These are phyloP conservation scores for Ogataea parapolymorpha DNA, from an alignment of 805 yeast genomes.

Conservation along the genomic window DNA sequence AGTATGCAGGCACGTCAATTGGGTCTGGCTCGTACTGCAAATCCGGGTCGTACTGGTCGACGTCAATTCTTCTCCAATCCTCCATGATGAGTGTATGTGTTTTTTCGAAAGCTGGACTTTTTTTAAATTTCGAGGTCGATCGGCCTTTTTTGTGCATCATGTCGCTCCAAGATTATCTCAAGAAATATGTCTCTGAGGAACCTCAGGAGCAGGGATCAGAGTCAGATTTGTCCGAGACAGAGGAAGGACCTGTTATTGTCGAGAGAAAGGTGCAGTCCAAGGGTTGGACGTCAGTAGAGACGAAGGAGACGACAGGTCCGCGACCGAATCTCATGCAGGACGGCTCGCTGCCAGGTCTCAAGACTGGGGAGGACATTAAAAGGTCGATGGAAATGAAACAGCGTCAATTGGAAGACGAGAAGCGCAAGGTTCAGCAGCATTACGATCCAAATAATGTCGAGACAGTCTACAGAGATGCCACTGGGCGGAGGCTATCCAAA, in stretches of 20 bases:
- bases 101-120: background rate
- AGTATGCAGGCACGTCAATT: conserved; percentile 38
- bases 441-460: conserved; percentile 15
- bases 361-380: conserved; percentile 43
- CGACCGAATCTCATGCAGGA: conserved; percentile 18
- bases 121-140: conserved; percentile 4
- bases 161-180: conserved; percentile 8
- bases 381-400: conserved; percentile 28
- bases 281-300: conserved; percentile 24
- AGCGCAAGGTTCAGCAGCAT: conserved; percentile 18
- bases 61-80: conserved; percentile 93
- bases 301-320: conserved; percentile 17
- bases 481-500: conserved; percentile 42
- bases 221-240: conserved; percentile 15
- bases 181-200: conserved; percentile 4
- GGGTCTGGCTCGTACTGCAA: conserved; percentile 37
- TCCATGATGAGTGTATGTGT: conserved; percentile 38
- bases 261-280: conserved; percentile 13
- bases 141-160: conserved; percentile 3
- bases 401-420: conserved; percentile 28
- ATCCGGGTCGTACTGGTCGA: conserved; percentile 88
- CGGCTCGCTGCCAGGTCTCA: conserved; percentile 39
- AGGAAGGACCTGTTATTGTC: conserved; percentile 23
- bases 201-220: background rate
- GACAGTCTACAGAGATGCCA: conserved; percentile 59